Evolutionary conservation across 2,329 filamentous ascomycete species (phyloP).

Genomic region (Fusarium haematococcum): DNA sequence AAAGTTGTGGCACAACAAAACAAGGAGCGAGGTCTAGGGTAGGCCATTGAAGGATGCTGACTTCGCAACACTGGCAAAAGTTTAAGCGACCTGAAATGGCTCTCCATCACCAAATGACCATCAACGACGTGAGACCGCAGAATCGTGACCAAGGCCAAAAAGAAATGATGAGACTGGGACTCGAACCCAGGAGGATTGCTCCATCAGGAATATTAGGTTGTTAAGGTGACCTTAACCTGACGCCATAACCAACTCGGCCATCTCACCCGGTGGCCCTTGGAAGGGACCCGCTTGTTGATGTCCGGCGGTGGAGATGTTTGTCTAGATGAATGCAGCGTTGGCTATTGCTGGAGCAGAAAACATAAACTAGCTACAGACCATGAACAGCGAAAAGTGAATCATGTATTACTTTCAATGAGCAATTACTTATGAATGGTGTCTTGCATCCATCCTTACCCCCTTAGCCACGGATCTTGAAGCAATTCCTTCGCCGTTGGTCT

Average conservation of each 20-base stretch:
- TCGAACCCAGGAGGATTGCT: neutral
- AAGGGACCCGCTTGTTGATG: neutral
- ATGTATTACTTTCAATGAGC: neutral
- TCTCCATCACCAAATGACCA: too few species aligned
- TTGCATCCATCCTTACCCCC: neutral
- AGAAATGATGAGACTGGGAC: neutral
- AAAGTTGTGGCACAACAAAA: too few species aligned
- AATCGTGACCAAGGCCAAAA: neutral
- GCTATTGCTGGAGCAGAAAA: neutral
- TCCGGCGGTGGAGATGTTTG: neutral
- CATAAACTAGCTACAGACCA: neutral
- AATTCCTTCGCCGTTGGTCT: conserved; percentile 42
- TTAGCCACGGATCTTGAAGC: conserved; percentile 41
- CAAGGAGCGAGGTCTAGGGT: neutral
- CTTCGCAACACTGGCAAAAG: neutral
- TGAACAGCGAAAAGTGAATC: neutral
- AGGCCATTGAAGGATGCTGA: neutral
- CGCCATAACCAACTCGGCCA: neutral
- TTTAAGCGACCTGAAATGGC: neutral
- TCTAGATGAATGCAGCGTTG: neutral
- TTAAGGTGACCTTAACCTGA: neutral
- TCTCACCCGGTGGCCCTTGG: neutral
- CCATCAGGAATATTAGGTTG: neutral
- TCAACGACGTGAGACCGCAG: neutral
- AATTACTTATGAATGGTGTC: neutral